phyloP scores from a whole-genome alignment of 768 basidiomycete species.

The Termitomyces sp. region DNA sequence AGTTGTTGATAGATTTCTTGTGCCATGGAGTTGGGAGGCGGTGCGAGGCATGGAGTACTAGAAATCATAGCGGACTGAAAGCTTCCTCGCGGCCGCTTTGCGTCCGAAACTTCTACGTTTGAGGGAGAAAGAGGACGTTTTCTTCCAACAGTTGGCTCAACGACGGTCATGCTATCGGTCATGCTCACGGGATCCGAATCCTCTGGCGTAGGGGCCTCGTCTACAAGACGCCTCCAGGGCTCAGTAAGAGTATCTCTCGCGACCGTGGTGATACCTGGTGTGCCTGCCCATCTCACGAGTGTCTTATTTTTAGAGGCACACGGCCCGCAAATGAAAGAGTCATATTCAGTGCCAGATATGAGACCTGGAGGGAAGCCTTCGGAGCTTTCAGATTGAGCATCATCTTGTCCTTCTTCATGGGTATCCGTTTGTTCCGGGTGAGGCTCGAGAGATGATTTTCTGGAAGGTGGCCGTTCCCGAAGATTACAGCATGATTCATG shows the following conservation, averaged over 20 bases:
- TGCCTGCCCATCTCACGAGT: constrained; percentile 64
- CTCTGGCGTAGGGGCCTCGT: constrained; percentile 19
- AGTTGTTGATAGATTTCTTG: constrained; percentile 39
- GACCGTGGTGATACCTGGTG: constrained; percentile 64
- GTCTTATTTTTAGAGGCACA: constrained; percentile 59
- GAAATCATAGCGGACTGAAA: constrained; percentile 17
- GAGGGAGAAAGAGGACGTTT: constrained; percentile 53
- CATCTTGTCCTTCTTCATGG: constrained; percentile 28
- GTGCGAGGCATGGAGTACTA: constrained; percentile 48
- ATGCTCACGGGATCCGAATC: constrained; percentile 25
- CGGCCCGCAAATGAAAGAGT: constrained; percentile 66
- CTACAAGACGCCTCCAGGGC: constrained; percentile 53
- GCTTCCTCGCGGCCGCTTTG: constrained; percentile 32
- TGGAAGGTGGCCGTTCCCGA: constrained; percentile 56
- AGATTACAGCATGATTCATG: constrained; percentile 88
- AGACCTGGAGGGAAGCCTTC: constrained; percentile 66
- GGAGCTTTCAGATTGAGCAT: constrained; percentile 58
- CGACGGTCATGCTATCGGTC: constrained; percentile 16
- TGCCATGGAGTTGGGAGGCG: constrained; percentile 42
- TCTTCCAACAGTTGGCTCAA: constrained; percentile 23
- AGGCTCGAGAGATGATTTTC: constrained; percentile 35
- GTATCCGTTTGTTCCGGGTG: constrained; percentile 15
- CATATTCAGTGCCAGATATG: constrained; percentile 66
- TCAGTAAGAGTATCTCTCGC: constrained; percentile 42
- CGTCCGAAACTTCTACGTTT: constrained; percentile 28